Conservation (phyloP, 2,329 filamentous ascomycete genomes). For the Penicillium sp. region DNA sequence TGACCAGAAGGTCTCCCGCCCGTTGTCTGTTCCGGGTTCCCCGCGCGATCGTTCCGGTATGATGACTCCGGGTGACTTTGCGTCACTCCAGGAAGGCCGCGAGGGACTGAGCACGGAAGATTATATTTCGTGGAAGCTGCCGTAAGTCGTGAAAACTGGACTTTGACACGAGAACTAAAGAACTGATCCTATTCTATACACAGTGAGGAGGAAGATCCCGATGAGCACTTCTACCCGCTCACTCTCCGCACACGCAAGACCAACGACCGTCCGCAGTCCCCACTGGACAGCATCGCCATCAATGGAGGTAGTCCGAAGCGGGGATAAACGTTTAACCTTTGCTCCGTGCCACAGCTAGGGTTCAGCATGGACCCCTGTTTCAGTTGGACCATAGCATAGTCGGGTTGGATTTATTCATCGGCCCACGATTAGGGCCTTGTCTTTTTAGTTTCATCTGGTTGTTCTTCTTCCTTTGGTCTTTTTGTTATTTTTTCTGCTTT, state of each 20-base stretch:
- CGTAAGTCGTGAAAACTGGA: slow-evolving; percentile 65
- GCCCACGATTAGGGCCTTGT: neutral
- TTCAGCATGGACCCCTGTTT: neutral
- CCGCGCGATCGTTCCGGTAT: slow-evolving; percentile 88
- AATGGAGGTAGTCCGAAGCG: slow-evolving; percentile 26
- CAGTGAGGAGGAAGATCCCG: slow-evolving; percentile 91
- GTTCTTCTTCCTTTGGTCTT: neutral
- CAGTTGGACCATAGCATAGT: neutral
- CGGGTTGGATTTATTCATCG: neutral
- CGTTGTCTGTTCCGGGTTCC: slow-evolving; percentile 90
- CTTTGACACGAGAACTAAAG: neutral
- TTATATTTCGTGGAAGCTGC: slow-evolving; percentile 96
- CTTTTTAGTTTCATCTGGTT: neutral
- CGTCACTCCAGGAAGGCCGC: slow-evolving; percentile 88
- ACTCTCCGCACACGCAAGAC: slow-evolving; percentile 58
- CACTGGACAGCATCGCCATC: slow-evolving; percentile 38
- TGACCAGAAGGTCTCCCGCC: slow-evolving; percentile 92
- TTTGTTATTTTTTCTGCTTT: slow-evolving; percentile 3
- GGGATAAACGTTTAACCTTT: neutral
- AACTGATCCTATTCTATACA: slow-evolving; percentile 21
- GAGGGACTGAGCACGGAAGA: slow-evolving; percentile 95
- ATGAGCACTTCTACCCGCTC: slow-evolving; percentile 71
- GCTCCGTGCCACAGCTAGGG: neutral
- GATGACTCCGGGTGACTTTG: slow-evolving; percentile 99
- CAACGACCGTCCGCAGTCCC: slow-evolving; percentile 38